Percentiles rank a stretch among this genome's conserved stretches.
These are phyloP conservation scores for Euryodendron excelsum DNA, from an alignment of 148 eudicot genomes.

Conservation along the genomic window DNA sequence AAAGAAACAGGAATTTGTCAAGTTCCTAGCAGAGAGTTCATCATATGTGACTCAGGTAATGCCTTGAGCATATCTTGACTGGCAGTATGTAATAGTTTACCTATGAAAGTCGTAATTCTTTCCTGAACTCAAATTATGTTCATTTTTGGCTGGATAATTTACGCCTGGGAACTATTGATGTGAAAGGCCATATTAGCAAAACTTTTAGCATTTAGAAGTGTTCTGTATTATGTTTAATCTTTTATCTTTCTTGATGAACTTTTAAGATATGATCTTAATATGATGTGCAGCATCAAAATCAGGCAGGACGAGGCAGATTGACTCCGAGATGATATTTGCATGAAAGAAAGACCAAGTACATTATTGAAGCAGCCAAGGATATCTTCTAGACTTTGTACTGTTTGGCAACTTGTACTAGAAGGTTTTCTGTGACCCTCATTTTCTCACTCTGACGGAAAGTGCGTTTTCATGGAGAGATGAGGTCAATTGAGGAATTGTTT, in stretches of 20 bases:
- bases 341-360: neutral
- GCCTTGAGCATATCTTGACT: neutral
- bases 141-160: neutral
- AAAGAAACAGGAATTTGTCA: conserved; percentile 67
- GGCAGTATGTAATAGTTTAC: neutral
- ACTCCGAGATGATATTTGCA: conserved; percentile 1
- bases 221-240: neutral
- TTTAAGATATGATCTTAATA: neutral
- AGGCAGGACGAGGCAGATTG: neutral
- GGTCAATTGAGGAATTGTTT: neutral
- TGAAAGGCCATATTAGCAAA: neutral
- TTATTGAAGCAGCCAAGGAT: neutral
- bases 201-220: neutral
- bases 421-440: neutral
- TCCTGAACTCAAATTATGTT: neutral
- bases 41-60: conserved; percentile 55
- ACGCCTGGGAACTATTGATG: no score
- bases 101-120: neutral
- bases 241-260: neutral
- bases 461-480: neutral
- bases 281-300: neutral
- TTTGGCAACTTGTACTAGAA: neutral
- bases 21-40: conserved; percentile 51
- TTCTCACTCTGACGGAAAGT: neutral
- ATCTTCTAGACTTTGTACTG: neutral